Percentiles rank a stretch among this genome's conserved stretches.
These are phyloP conservation scores for Myxozyma geophila DNA, from an alignment of 805 yeast genomes.

Conservation along the genomic window DNA sequence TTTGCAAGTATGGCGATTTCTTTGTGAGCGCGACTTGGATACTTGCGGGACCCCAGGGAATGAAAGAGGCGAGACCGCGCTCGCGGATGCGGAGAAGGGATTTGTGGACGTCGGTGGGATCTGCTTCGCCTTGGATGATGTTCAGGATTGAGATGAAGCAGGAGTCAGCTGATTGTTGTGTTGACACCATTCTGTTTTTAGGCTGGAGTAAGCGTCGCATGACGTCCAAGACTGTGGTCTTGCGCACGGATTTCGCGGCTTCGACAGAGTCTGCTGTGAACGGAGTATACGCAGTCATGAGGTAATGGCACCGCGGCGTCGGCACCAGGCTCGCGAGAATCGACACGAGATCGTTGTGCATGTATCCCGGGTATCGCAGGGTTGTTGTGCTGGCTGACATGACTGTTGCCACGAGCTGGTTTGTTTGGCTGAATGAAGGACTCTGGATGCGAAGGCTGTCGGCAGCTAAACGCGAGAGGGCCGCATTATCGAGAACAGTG, in stretches of 20 bases:
- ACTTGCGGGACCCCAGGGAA: slow-evolving; percentile 83
- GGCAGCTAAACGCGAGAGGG: slow-evolving; percentile 73
- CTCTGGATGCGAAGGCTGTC: slow-evolving; percentile 59
- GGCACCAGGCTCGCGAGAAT: slow-evolving; percentile 83
- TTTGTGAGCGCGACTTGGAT: slow-evolving; percentile 78
- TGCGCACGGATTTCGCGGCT: slow-evolving; percentile 62
- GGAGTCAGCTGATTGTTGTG: slow-evolving; percentile 51
- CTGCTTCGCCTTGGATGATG: slow-evolving; percentile 67
- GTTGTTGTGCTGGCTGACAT: slow-evolving; percentile 86
- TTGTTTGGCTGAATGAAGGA: slow-evolving; percentile 77
- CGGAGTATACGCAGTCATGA: slow-evolving; percentile 77
- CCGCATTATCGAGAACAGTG: slow-evolving; percentile 89
- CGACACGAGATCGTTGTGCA: slow-evolving; percentile 83
- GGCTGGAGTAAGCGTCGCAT: slow-evolving; percentile 80
- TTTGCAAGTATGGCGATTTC: slow-evolving; percentile 63
- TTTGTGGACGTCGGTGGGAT: slow-evolving; percentile 68
- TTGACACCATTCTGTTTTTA: slow-evolving; percentile 71
- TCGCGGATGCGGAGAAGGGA: slow-evolving; percentile 49
- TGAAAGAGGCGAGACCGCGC: slow-evolving; percentile 62
- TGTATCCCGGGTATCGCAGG: slow-evolving; percentile 86
- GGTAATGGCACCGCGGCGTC: slow-evolving; percentile 78
- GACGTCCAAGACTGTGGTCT: slow-evolving; percentile 82
- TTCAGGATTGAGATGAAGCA: slow-evolving; percentile 72
- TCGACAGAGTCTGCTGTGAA: slow-evolving; percentile 69
- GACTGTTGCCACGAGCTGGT: slow-evolving; percentile 82